Evolutionary conservation across 257 asterid genomes (phyloP), one percentile per base, ranked within the genome.

Genomic region (Coffea eugenioides): DNA sequence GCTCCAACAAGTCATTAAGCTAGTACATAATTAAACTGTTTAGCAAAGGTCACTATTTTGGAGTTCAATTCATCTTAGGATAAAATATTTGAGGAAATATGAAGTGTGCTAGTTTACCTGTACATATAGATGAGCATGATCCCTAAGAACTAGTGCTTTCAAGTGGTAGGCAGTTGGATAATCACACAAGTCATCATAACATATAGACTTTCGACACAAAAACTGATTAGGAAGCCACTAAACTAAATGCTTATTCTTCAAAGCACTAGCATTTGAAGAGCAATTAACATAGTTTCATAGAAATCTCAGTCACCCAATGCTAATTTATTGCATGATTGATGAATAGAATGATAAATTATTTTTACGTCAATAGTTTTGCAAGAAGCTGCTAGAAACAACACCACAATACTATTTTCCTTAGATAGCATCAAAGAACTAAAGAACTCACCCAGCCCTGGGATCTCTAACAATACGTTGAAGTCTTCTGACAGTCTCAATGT

Each of bases 381-480:
- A 12, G 46, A 45, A 14, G 46, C 46, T 14, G 52, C 59, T 68
- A 45, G 64, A 64, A 36, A 15, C 64, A 71, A 54, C 41, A 82
- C 45, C 48, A 34, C 16, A 71, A 81, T 21, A 71, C 39, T n/a
- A 71, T 5, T 13, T 46, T 79, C 46, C 34, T 54, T 36, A 56
- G 45, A 49, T 36, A 66, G 67, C 8, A 48, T 57, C 45, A 54
- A 64, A 74, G 76, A 79, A 79, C 1, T 69, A n/a, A 79, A 77
- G 80, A 77, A 83, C 95, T 87, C 82, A 93, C 99, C 98, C 97
- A 73, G 99, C 98, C 83, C 97, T 90, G 51, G 98, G 98, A 88
- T 94, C 98, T 85, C 99, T 91, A 78, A 96, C 98, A 79, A 94
- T 90, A 74, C 97, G 91, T 85, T 96, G 98, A 81, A 94, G 89